Conservation (phyloP, 306 rosid species). For the Corylus avellana region DNA sequence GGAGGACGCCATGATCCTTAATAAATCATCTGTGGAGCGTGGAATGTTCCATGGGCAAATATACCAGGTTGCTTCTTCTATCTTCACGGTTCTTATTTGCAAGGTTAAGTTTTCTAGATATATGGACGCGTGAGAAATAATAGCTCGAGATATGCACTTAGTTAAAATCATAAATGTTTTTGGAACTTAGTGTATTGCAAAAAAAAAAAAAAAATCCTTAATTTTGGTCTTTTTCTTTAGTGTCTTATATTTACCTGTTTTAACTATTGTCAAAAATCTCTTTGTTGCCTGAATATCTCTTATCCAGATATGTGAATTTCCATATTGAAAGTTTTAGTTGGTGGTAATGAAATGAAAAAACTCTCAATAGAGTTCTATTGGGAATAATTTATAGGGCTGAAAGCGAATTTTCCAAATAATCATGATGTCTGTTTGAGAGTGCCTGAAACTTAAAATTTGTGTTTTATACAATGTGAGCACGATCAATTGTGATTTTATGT, state of each 20-base stretch:
- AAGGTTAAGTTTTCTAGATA: constrained; percentile 15
- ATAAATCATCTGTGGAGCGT: constrained; percentile 94
- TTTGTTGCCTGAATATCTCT: neutral
- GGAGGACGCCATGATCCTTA: constrained; percentile 99
- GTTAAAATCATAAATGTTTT: neutral
- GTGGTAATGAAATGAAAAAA: neutral
- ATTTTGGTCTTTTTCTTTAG: neutral
- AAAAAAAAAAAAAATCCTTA: neutral
- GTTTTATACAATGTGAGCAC: neutral
- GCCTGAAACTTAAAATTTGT: neutral
- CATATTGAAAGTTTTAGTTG: neutral
- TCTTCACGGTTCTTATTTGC: constrained; percentile 7
- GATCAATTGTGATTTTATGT: neutral
- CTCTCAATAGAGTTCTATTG: neutral
- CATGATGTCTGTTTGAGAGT: neutral
- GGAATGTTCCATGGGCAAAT: constrained; percentile 96
- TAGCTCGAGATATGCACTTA: neutral
- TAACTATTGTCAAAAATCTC: neutral
- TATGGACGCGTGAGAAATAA: neutral
- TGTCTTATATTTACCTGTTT: neutral
- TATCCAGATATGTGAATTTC: neutral
- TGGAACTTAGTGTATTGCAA: neutral
- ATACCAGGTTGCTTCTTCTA: constrained; percentile 67
- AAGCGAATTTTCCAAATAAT: neutral
- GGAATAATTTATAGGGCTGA: neutral